Evolutionary conservation across 768 basidiomycete genomes (phyloP), one percentile per base, ranked within the genome.

Genomic region (Gymnopilus dilepis): DNA sequence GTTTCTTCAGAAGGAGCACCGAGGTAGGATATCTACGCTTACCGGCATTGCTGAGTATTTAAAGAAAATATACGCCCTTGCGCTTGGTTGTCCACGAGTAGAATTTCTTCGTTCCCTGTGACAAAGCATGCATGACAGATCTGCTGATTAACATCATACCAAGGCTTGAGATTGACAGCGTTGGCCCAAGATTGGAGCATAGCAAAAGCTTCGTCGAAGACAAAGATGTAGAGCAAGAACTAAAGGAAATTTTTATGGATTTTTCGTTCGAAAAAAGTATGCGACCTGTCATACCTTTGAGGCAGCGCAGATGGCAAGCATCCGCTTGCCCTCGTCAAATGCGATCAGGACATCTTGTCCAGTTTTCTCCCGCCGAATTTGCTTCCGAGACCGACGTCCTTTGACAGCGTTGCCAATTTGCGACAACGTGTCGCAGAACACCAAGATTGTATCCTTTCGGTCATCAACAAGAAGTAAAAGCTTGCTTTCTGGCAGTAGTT

Each of bases 11-110:
- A 50, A 9, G 21, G 30, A 19, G 13, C 19, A 19, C n/a, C 9
- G 7, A 15, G 8, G 34, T 22, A 4, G 24, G 6, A 26, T 31
- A n/a, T n/a, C n/a, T n/a, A n/a, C n/a, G 13, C 47, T 28, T 37
- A 87, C 86, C 86, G 71, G 58, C 85, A 86, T 48, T 84, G 82
- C 58, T 82, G 77, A 0, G 84, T 82, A 2, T 83, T 72, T 47
- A 86, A 64, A 0, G 86, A 87, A 62, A 80, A 86, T n/a, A 87
- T 75, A 17, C 86, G 73, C 1, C 76, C 82, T 15, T 76, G 76
- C 0, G 73, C 72, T 3, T 59, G 63, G 0, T 76, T 75, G 60
- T 88, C 86, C 4, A 86, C 72, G 0, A 88, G 67, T 0, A 84
- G 64, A 2, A 88, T 50, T 57, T 88, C 87, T 62, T 88, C 86